Evolutionary conservation across 768 basidiomycete genomes (phyloP).

Genomic region (Lactifluus piperatus): DNA sequence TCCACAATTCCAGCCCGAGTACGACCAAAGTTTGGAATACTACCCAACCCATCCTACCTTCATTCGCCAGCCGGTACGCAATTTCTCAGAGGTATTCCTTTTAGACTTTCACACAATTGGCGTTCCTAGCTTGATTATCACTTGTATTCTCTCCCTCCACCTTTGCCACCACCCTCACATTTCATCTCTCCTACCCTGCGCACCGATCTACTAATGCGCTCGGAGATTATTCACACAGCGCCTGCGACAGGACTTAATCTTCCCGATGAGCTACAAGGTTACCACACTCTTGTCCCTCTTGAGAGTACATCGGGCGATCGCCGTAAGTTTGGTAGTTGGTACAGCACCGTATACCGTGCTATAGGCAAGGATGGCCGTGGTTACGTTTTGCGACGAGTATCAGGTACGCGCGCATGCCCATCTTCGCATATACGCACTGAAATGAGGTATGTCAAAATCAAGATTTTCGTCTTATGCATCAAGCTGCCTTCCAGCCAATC

Average conservation of each 20-base stretch:
- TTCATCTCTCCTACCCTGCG: slow-evolving; percentile 80
- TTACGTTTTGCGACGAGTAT: slow-evolving; percentile 76
- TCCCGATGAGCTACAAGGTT: slow-evolving; percentile 84
- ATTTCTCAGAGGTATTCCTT: neutral
- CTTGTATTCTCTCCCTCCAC: slow-evolving; percentile 70
- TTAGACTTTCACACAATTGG: neutral
- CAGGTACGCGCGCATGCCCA: slow-evolving; percentile 47
- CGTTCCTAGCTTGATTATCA: slow-evolving; percentile 76
- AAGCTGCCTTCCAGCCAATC: slow-evolving; percentile 71
- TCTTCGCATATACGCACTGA: neutral
- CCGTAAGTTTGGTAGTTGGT: slow-evolving; percentile 75
- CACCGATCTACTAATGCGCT: slow-evolving; percentile 45
- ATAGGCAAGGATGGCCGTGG: slow-evolving; percentile 67
- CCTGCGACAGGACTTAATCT: slow-evolving; percentile 43
- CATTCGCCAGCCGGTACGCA: slow-evolving; percentile 59
- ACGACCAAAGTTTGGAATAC: slow-evolving; percentile 33
- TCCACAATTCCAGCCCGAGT: slow-evolving; percentile 27
- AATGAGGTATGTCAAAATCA: slow-evolving; percentile 2
- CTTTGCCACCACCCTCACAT: slow-evolving; percentile 51
- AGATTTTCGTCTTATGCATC: slow-evolving; percentile 82
- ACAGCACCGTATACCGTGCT: slow-evolving; percentile 78
- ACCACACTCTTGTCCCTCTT: slow-evolving; percentile 78
- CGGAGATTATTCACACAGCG: slow-evolving; percentile 34
- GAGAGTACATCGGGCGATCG: slow-evolving; percentile 52
- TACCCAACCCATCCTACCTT: slow-evolving; percentile 37